Conservation (phyloP, 495 filamentous ascomycete species). For the Letharia lupina region DNA sequence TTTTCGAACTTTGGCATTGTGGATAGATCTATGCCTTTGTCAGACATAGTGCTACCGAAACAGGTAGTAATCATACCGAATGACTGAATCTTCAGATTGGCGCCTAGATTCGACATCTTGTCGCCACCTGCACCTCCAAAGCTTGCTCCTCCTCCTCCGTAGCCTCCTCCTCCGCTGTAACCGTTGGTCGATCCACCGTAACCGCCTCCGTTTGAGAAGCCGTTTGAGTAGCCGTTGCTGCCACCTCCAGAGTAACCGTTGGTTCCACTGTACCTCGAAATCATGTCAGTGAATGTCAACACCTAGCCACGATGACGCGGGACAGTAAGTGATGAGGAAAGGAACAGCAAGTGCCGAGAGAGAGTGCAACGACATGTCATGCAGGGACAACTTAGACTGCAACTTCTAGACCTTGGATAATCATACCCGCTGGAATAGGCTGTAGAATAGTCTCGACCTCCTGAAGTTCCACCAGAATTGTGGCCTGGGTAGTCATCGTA, state of each 20-base stretch:
- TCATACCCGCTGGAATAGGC: constrained; percentile 35
- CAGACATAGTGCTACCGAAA: constrained; percentile 8
- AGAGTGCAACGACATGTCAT: constrained; percentile 17
- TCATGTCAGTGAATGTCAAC: constrained; percentile 23
- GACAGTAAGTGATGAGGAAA: not conserved
- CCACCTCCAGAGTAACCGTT: constrained; percentile 35
- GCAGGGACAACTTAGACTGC: constrained; percentile 22
- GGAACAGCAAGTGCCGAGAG: not conserved
- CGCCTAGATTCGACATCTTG: constrained; percentile 86
- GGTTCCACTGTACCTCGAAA: constrained; percentile 35
- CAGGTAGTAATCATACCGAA: constrained; percentile 57
- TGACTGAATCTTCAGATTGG: constrained; percentile 71
- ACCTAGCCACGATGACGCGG: not conserved
- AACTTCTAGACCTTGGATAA: constrained; percentile 26
- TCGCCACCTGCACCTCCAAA: constrained; percentile 61
- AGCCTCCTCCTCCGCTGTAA: constrained; percentile 38
- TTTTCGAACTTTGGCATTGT: constrained; percentile 95
- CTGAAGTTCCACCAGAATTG: constrained; percentile 21
- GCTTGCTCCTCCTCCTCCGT: constrained; percentile 43
- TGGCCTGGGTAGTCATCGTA: constrained; percentile 28
- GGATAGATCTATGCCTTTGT: constrained; percentile 50
- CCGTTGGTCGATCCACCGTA: constrained; percentile 33
- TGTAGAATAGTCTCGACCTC: constrained; percentile 26
- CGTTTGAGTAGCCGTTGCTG: constrained; percentile 45
- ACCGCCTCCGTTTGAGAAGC: constrained; percentile 37